Conservation (phyloP, 495 filamentous ascomycete species). For the Coniosporium apollinis region DNA sequence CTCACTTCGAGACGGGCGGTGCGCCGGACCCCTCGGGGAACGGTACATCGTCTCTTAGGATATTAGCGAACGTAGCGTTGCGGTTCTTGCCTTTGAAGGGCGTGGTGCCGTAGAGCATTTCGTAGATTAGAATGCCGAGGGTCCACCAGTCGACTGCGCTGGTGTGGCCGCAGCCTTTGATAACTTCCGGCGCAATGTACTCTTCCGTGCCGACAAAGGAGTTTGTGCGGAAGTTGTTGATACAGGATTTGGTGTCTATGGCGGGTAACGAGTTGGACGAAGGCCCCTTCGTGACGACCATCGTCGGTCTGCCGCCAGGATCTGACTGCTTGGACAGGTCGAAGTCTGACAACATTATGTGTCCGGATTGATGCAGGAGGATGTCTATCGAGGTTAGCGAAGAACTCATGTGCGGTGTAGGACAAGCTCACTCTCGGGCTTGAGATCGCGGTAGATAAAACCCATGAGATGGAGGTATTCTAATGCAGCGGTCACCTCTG, state of each 20-base stretch:
- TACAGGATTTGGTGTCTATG: constrained; percentile 96
- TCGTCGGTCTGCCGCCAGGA: constrained; percentile 85
- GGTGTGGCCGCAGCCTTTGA: constrained; percentile 95
- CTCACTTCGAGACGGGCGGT: constrained; percentile 82
- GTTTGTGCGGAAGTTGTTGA: constrained; percentile 95
- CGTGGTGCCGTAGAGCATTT: constrained; percentile 98
- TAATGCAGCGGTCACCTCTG: constrained; percentile 91
- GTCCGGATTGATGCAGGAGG: constrained; percentile 89
- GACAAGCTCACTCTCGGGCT: constrained; percentile 72
- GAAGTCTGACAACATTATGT: constrained; percentile 99
- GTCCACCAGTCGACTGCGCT: constrained; percentile 99
- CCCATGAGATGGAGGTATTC: constrained; percentile 99
- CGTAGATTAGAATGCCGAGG: constrained; percentile 86
- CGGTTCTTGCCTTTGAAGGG: constrained; percentile 99
- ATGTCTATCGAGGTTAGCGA: constrained; percentile 48
- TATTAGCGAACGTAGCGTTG: constrained; percentile 95
- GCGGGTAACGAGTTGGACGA: constrained; percentile 72
- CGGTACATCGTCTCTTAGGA: constrained; percentile 80
- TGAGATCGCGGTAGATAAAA: constrained; percentile 95
- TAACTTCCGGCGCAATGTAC: constrained; percentile 96
- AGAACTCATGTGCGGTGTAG: not conserved
- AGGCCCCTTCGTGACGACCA: constrained; percentile 57
- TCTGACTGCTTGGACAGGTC: constrained; percentile 97
- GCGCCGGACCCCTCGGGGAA: constrained; percentile 80
- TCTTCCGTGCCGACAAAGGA: constrained; percentile 97